These are phyloP conservation scores for Skeletonema tropicum DNA, from an alignment of 108 stramenopile genomes.

Conservation along the genomic window DNA sequence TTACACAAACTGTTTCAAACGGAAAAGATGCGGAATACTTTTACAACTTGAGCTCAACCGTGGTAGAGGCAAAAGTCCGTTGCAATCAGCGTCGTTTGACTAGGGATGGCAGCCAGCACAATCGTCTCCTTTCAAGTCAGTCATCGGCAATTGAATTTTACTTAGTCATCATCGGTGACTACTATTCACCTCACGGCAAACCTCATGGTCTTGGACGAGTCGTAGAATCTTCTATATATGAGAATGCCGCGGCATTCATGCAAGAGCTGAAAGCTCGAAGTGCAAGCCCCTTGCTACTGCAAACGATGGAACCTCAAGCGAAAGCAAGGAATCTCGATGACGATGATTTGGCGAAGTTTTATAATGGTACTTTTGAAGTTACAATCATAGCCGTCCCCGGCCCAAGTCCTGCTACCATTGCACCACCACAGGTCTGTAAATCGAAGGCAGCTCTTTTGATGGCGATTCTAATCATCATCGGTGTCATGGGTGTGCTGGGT, in stretches of 20 bases:
- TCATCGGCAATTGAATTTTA: constrained; percentile 30
- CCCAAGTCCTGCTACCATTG: constrained; percentile 3
- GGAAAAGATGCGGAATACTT: not conserved
- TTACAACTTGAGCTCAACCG: not conserved
- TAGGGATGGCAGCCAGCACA: not conserved
- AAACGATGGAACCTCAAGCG: not conserved
- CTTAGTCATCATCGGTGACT: constrained; percentile 32
- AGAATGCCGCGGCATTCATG: constrained; percentile 14
- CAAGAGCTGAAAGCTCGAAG: constrained; percentile 28
- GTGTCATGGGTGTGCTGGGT: constrained; percentile 23
- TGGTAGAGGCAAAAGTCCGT: not conserved
- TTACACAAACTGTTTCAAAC: not conserved
- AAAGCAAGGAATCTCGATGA: constrained; percentile 7
- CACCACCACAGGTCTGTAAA: not conserved
- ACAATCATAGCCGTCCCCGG: constrained; percentile 12
- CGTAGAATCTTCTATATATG: constrained; percentile 38
- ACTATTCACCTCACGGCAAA: constrained; percentile 3
- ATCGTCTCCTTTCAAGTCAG: constrained; percentile 22
- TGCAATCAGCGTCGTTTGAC: constrained; percentile 1
- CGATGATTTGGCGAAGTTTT: not conserved
- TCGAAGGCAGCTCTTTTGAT: constrained; percentile 12
- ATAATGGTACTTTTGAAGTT: not conserved
- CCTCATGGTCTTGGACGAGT: constrained; percentile 17
- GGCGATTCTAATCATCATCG: constrained; percentile 14
- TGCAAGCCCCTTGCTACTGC: constrained; percentile 5